These are phyloP conservation scores for Leishmania amazonensis DNA, from an alignment of 208 protist species.

Conservation along the genomic window DNA sequence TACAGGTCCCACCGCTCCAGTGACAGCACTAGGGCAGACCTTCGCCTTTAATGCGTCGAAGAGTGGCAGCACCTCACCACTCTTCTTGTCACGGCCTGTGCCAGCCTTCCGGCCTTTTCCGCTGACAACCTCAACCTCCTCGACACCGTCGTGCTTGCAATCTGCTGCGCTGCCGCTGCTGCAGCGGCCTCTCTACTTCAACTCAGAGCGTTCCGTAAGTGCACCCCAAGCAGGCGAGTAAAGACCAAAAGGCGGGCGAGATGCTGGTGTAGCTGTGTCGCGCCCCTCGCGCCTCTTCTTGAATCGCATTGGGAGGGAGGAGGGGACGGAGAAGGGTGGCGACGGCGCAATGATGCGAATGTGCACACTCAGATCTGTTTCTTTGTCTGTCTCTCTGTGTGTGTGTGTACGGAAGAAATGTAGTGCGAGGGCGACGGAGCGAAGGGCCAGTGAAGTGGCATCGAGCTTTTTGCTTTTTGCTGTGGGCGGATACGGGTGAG, in stretches of 20 bases:
- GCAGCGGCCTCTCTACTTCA: not conserved
- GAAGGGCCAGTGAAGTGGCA: not conserved
- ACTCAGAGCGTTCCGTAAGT: not conserved
- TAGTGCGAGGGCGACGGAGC: not conserved
- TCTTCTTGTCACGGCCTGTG: not conserved
- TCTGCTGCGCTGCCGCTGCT: not conserved
- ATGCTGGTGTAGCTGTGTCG: slow-evolving; percentile 10
- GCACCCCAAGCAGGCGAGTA: not conserved
- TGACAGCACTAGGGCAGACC: not conserved
- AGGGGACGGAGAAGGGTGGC: not conserved
- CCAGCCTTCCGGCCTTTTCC: not conserved
- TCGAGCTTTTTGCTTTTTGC: not conserved
- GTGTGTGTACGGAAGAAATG: not conserved
- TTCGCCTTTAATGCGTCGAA: not conserved
- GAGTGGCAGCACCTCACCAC: not conserved
- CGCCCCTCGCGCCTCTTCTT: not conserved
- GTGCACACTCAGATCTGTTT: not conserved
- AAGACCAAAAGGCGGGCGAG: slow-evolving; percentile 7
- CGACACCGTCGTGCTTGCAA: not conserved
- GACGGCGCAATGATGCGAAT: not conserved
- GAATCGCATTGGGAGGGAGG: not conserved
- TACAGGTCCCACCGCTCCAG: not conserved
- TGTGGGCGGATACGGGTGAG: not conserved
- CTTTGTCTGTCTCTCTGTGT: not conserved
- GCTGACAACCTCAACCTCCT: not conserved